phyloP scores from a whole-genome alignment of 179 eudicot species.

The Beta corolliflora region DNA sequence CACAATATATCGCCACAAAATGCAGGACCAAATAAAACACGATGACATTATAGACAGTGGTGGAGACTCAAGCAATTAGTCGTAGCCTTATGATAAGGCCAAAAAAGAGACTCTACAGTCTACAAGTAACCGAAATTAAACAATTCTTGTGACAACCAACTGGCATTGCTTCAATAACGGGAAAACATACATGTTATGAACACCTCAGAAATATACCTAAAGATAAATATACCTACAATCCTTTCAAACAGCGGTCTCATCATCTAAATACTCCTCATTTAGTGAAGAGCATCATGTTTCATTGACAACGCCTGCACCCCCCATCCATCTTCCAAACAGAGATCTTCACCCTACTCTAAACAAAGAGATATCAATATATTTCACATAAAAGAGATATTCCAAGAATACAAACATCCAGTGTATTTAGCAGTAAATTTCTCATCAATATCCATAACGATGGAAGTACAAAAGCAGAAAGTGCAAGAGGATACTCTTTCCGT shows the following conservation, averaged over 20 bases:
- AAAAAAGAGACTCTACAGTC: background rate
- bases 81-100: background rate
- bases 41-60: background rate
- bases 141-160: background rate
- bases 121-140: background rate
- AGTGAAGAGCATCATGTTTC: background rate
- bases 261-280: background rate
- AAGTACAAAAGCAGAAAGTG: background rate
- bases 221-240: background rate
- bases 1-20: background rate
- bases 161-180: background rate
- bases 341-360: background rate
- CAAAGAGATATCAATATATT: background rate
- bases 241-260: background rate
- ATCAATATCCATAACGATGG: background rate
- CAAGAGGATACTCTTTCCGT: conserved; percentile 94
- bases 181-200: background rate
- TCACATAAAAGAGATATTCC: background rate
- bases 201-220: background rate
- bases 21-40: background rate
- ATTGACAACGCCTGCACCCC: background rate
- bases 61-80: background rate
- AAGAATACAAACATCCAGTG: background rate
- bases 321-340: conserved; percentile 1
- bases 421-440: background rate